phyloP scores from a whole-genome alignment of 2,329 filamentous ascomycete species.

The Microcyclosporella mali region DNA sequence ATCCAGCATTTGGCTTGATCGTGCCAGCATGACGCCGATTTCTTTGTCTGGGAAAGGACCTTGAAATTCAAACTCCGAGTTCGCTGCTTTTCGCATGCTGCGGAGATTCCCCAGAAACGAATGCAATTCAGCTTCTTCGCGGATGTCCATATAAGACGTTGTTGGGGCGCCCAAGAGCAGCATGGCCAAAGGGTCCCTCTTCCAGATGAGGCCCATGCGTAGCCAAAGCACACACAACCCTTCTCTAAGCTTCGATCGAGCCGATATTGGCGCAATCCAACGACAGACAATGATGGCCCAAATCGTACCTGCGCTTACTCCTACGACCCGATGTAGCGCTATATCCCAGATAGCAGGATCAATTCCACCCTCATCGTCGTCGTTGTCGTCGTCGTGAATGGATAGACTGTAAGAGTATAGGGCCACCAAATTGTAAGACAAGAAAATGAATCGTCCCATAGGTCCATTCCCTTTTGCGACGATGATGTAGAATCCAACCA shows the following conservation, averaged over 20 bases:
- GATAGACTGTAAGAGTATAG: slow-evolving; percentile 90
- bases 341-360: slow-evolving; percentile 84
- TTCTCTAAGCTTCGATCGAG: slow-evolving; percentile 78
- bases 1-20: slow-evolving; percentile 79
- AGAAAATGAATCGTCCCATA: slow-evolving; percentile 84
- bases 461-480: slow-evolving; percentile 77
- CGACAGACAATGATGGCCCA: slow-evolving; percentile 91
- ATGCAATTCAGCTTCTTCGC: slow-evolving; percentile 81
- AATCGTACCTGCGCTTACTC: slow-evolving; percentile 77
- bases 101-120: slow-evolving; percentile 70
- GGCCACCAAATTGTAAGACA: slow-evolving; percentile 93
- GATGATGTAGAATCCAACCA: slow-evolving; percentile 77
- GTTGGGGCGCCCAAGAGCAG: slow-evolving; percentile 44
- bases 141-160: slow-evolving; percentile 69
- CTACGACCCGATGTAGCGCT: slow-evolving; percentile 75
- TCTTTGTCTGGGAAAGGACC: slow-evolving; percentile 75
- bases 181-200: slow-evolving; percentile 76
- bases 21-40: slow-evolving; percentile 68
- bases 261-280: slow-evolving; percentile 89
- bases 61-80: slow-evolving; percentile 81
- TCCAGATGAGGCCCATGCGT: slow-evolving; percentile 94
- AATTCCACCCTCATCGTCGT: slow-evolving; percentile 76
- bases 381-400: slow-evolving; percentile 70
- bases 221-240: slow-evolving; percentile 87
- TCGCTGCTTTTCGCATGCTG: slow-evolving; percentile 63